Evolutionary conservation across 2,329 filamentous ascomycete genomes (phyloP).

Genomic region (Aspergillus amoenus): DNA sequence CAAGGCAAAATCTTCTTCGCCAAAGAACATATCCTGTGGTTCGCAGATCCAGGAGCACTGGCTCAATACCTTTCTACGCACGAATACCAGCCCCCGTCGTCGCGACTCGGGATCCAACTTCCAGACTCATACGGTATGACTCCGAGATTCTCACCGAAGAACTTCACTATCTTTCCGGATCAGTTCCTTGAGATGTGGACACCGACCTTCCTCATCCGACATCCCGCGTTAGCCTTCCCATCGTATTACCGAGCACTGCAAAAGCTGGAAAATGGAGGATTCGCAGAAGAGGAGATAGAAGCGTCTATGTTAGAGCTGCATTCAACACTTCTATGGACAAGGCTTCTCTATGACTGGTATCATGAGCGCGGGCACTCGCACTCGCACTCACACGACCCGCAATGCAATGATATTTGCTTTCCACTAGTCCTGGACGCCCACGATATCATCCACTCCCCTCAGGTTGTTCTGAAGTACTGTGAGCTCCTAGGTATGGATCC

Average conservation of each 20-base stretch:
- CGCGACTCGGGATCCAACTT: neutral
- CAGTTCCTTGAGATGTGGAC: slow-evolving; percentile 34
- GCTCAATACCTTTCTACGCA: slow-evolving; percentile 3
- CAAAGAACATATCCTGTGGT: slow-evolving; percentile 36
- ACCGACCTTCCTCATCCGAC: slow-evolving; percentile 39
- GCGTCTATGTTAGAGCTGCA: slow-evolving; percentile 15
- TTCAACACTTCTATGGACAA: too few relatives aligned
- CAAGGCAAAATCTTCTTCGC: slow-evolving; percentile 30
- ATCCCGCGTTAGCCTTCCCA: slow-evolving; percentile 41
- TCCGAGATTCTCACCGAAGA: slow-evolving; percentile 13
- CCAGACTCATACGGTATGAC: neutral
- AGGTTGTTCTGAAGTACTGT: slow-evolving; percentile 29
- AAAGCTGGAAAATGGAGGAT: slow-evolving; percentile 17
- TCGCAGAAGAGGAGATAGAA: slow-evolving; percentile 29
- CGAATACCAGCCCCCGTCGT: slow-evolving; percentile 12
- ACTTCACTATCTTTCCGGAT: slow-evolving; percentile 37
- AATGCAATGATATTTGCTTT: neutral
- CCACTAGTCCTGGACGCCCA: slow-evolving; percentile 40
- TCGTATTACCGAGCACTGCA: slow-evolving; percentile 36
- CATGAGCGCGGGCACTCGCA: slow-evolving; percentile 21
- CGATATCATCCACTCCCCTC: slow-evolving; percentile 36
- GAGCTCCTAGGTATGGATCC: slow-evolving; percentile 35
- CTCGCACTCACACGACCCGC: too few relatives aligned
- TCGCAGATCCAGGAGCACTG: slow-evolving; percentile 20
- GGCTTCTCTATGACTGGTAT: slow-evolving; percentile 37